Percentiles rank a stretch among this genome's conserved stretches.
phyloP scores from a whole-genome alignment of 768 basidiomycete species.

The Lactarius evosmus region DNA sequence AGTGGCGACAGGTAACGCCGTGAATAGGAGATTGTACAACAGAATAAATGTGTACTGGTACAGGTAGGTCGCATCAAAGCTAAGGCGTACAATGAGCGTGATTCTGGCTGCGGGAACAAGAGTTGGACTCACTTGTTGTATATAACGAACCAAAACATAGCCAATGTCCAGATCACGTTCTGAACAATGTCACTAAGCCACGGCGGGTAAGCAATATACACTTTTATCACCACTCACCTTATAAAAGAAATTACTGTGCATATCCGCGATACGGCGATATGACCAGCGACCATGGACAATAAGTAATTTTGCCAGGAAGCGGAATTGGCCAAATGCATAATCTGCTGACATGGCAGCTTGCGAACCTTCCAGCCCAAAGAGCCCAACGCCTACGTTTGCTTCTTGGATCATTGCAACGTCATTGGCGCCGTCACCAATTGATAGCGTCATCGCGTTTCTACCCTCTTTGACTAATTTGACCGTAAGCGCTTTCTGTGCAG shows the following conservation, averaged over 20 bases:
- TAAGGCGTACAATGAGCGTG: constrained; percentile 35
- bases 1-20: constrained; percentile 86
- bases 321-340: constrained; percentile 96
- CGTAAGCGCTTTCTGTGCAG: constrained; percentile 96
- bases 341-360: constrained; percentile 99
- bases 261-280: constrained; percentile 92
- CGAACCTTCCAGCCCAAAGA: constrained; percentile 92
- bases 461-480: constrained; percentile 97
- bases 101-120: neutral
- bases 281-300: constrained; percentile 97
- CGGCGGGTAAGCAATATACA: neutral
- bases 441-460: constrained; percentile 90
- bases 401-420: constrained; percentile 99
- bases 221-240: constrained; percentile 54
- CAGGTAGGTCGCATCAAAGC: constrained; percentile 92
- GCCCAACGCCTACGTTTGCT: constrained; percentile 95
- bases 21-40: constrained; percentile 89
- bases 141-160: constrained; percentile 91
- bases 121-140: constrained; percentile 66
- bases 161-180: constrained; percentile 92
- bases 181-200: constrained; percentile 33
- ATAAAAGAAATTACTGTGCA: constrained; percentile 98
- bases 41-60: constrained; percentile 95
- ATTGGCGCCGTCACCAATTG: constrained; percentile 96
- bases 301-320: constrained; percentile 86